Conservation (phyloP, 2,329 filamentous ascomycete genomes). For the Exophiala viscosa region DNA sequence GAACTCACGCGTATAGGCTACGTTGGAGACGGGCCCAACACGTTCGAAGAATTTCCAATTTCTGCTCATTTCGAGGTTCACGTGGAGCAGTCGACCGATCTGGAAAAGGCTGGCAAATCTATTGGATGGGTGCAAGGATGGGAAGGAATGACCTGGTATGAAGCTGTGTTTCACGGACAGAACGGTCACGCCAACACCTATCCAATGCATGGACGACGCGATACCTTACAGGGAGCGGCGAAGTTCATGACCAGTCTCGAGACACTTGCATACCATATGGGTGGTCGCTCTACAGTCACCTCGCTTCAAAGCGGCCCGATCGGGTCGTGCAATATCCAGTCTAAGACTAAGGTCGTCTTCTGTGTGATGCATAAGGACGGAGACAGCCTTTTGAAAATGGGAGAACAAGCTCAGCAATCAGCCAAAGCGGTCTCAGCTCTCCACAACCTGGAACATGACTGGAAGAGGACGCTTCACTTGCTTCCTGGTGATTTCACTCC, state of each 20-base stretch:
- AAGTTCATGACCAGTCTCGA: constrained; percentile 16
- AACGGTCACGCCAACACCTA: constrained; percentile 22
- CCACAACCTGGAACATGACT: constrained; percentile 26
- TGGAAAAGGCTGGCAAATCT: constrained; percentile 20
- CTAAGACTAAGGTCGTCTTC: constrained; percentile 27
- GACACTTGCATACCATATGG: constrained; percentile 15
- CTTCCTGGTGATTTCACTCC: constrained; percentile 27
- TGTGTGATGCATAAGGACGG: constrained; percentile 30
- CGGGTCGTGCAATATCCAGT: constrained; percentile 32
- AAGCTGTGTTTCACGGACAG: constrained; percentile 18
- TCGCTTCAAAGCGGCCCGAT: constrained; percentile 24
- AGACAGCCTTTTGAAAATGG: constrained; percentile 28
- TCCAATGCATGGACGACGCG: constrained; percentile 19
- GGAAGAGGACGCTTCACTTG: constrained; percentile 24
- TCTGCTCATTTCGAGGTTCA: constrained; percentile 23
- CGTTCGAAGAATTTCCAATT: constrained; percentile 19
- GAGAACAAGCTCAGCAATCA: constrained; percentile 19
- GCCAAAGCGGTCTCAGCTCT: constrained; percentile 18
- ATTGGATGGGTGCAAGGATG: constrained; percentile 20
- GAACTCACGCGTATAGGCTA: constrained; percentile 19
- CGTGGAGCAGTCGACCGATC: constrained; percentile 15
- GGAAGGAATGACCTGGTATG: constrained; percentile 22
- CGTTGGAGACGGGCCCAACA: constrained; percentile 18
- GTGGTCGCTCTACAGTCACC: constrained; percentile 31
- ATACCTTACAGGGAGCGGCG: constrained; percentile 16